Base-by-base conservation (phyloP, 2,329 filamentous ascomycete genomes). In the Balansia obtecta region DNA sequence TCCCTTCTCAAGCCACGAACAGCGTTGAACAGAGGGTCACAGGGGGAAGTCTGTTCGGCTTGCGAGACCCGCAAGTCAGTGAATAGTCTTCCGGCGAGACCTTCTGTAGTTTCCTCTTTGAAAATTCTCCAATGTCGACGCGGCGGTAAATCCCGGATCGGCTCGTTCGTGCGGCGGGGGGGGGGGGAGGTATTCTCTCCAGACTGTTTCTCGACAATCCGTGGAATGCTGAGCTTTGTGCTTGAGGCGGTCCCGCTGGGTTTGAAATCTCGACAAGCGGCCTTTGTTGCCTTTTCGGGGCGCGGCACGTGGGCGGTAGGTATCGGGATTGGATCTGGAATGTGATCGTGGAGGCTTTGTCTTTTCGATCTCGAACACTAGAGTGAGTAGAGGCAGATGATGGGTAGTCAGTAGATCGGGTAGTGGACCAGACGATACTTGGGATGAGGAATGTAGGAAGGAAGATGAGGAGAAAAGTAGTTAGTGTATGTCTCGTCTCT, bases 341-440 rank as follows among this genome's bases (percentile, higher is more conserved):
- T 52, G 50, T n/a, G 22, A 48, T 12, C 30, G 41, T 13, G 41
- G 44, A n/a, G 27, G 16, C n/a, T n/a, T 48, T 45, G 16, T 42
- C 8, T 48, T 48, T 48, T 32, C 42, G 18, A 20, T 45, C 12
- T 44, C 37, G 42, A 40, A 42, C 46, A 50, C 50, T 51, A 15
- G 16, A 20, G 27, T 46, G 39, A 47, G 48, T 39, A 33, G 50
- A 49, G 16, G 27, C 22, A 48, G 27, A 34, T 22, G 38, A 18
- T 33, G 22, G 4, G 39, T 16, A 45, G 42, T 45, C 32, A 45
- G 48, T 33, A 38, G 10, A 32, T 45, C 16, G 20, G 11, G 48
- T 27, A n/a, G 45, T 50, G 34, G 42, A 53, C 33, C 45, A 50
- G 39, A 34, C n/a, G 27, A 32, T n/a, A 50, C 43, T 48, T 37